Evolutionary conservation across 2,329 filamentous ascomycete species (phyloP).

Genomic region (Colletotrichum lini): DNA sequence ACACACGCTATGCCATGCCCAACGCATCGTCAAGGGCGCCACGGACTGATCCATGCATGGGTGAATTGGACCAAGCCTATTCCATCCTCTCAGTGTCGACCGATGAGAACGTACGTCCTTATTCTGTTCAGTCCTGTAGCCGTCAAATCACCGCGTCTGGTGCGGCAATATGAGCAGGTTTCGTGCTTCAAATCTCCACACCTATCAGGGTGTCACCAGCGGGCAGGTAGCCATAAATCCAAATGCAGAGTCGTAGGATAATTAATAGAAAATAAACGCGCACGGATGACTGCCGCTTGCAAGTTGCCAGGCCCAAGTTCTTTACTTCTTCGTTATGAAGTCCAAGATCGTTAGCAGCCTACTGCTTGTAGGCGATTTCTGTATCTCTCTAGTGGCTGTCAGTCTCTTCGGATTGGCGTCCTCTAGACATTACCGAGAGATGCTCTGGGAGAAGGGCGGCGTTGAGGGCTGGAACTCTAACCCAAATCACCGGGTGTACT

Average conservation of each 20-base stretch:
- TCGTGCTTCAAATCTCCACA: not conserved
- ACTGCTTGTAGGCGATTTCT: conserved; percentile 44
- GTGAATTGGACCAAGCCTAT: too few species aligned
- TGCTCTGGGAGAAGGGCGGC: conserved; percentile 48
- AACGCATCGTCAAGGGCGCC: too few species aligned
- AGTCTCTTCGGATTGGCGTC: conserved; percentile 46
- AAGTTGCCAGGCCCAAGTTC: too few species aligned
- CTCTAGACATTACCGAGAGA: conserved; percentile 43
- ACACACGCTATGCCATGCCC: too few species aligned
- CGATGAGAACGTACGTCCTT: too few species aligned
- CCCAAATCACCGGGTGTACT: conserved; percentile 48
- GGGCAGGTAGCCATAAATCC: not conserved
- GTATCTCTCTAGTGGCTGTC: conserved; percentile 24
- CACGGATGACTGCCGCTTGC: too few species aligned
- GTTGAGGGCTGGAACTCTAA: conserved; percentile 50
- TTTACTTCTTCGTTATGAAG: conserved; percentile 1
- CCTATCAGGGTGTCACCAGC: not conserved
- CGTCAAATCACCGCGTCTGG: not conserved
- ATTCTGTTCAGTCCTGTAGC: too few species aligned
- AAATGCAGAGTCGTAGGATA: too few species aligned
- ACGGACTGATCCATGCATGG: too few species aligned
- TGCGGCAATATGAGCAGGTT: conserved; percentile 41
- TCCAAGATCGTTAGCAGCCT: conserved; percentile 1
- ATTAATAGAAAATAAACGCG: not conserved
- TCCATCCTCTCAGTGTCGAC: too few species aligned